Conservation (phyloP, 2,329 filamentous ascomycete genomes). For the Akanthomyces dipterigenus region DNA sequence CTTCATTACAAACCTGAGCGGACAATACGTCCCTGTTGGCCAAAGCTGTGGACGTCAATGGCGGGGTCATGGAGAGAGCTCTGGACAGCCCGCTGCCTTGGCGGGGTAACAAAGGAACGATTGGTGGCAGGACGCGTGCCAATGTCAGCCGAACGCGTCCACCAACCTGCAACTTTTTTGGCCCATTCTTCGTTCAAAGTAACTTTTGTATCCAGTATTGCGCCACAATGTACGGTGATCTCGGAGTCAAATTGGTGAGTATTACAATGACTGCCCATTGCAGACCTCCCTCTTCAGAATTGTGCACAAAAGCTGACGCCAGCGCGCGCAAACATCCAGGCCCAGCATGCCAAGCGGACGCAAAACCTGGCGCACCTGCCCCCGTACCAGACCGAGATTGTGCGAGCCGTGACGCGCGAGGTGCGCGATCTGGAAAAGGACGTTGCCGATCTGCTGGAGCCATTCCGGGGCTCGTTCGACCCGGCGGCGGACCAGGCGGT, state of each 20-base stretch:
- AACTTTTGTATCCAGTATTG: background rate
- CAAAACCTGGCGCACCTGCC: slow-evolving; percentile 81
- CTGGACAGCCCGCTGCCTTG: background rate
- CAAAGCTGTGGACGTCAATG: background rate
- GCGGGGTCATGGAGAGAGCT: background rate
- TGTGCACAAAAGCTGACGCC: background rate
- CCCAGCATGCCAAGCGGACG: slow-evolving; percentile 92
- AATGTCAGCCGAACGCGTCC: background rate
- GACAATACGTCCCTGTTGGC: background rate
- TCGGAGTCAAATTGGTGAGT: slow-evolving; percentile 75
- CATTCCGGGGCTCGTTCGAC: slow-evolving; percentile 79
- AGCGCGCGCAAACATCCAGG: slow-evolving; percentile 42
- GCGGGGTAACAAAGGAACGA: slow-evolving; percentile 16
- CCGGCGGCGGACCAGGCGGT: slow-evolving; percentile 75
- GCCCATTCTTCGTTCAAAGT: background rate
- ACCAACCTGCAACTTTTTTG: background rate
- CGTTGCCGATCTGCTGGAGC: slow-evolving; percentile 69
- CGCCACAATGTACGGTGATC: slow-evolving; percentile 72
- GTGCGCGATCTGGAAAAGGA: slow-evolving; percentile 90
- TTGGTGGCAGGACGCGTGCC: slow-evolving; percentile 13
- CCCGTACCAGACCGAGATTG: slow-evolving; percentile 85
- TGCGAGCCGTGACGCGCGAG: slow-evolving; percentile 81
- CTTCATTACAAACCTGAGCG: background rate
- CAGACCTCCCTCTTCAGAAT: slow-evolving; percentile 16
- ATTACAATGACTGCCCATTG: background rate